A percentile compares a stretch with the other conserved stretches of the same genome.
Evolutionary conservation across 768 basidiomycete species (phyloP).

Genomic region (Amyloporia xantha): DNA sequence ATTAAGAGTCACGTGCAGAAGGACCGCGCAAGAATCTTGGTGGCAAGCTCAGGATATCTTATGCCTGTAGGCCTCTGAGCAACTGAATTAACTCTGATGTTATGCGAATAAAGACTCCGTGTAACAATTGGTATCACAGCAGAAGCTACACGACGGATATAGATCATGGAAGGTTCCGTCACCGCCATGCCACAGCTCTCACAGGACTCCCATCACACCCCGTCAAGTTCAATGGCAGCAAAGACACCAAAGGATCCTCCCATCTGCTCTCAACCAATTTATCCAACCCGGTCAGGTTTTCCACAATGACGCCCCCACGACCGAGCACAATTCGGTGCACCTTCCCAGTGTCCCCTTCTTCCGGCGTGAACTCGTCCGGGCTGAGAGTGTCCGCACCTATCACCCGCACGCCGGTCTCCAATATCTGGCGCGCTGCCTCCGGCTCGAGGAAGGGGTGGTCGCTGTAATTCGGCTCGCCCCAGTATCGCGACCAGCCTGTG

Average conservation of each 20-base stretch:
- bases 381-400: constrained; percentile 60
- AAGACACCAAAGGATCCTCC: constrained; percentile 36
- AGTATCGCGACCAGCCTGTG: constrained; percentile 63
- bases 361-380: constrained; percentile 46
- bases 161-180: no score
- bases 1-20: no score
- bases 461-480: constrained; percentile 43
- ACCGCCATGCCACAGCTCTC: constrained; percentile 56
- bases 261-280: constrained; percentile 24
- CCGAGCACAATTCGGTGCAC: constrained; percentile 60
- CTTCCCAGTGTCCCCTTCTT: constrained; percentile 23
- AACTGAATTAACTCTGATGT: no score
- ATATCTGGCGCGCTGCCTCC: constrained; percentile 43
- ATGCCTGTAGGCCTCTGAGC: no score
- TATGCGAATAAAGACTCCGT: no score
- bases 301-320: constrained; percentile 56
- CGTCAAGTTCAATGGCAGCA: constrained; percentile 53
- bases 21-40: no score
- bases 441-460: constrained; percentile 59
- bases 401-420: constrained; percentile 45
- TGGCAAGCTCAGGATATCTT: no score
- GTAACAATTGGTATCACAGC: no score
- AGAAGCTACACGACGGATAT: no score
- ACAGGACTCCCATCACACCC: constrained; percentile 64
- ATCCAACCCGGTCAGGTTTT: constrained; percentile 59